These are phyloP conservation scores for Botrytis byssoidea DNA, from an alignment of 2,329 filamentous ascomycete species.

Conservation along the genomic window DNA sequence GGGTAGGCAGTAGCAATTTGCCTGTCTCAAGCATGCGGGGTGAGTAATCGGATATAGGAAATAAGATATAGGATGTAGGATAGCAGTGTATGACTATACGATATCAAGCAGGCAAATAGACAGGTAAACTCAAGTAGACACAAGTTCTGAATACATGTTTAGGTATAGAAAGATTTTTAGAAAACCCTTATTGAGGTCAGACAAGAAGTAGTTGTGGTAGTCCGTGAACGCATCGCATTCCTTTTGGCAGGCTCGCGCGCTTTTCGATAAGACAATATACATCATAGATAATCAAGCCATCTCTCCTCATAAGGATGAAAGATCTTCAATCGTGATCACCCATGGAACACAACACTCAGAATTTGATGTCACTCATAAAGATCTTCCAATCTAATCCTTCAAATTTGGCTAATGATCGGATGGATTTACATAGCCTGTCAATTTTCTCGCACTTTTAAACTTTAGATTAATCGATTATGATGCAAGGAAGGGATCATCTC, in stretches of 20 bases:
- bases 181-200: neutral
- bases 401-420: constrained; percentile 1
- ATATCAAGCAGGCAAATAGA: neutral
- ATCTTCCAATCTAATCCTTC: neutral
- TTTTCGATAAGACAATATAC: neutral
- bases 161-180: neutral
- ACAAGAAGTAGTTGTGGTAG: neutral
- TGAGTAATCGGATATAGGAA: neutral
- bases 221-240: neutral
- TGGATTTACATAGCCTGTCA: neutral
- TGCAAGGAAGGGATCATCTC: constrained; percentile 4
- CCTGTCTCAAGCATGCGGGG: neutral
- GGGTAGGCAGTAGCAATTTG: neutral
- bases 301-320: neutral
- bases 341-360: neutral
- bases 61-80: too few species aligned
- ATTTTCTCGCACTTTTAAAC: neutral
- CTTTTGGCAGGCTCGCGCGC: neutral
- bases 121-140: neutral
- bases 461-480: neutral
- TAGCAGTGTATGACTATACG: constrained; percentile 6
- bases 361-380: neutral
- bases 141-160: neutral
- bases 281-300: neutral
- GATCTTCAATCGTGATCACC: neutral